Base-by-base conservation (phyloP, 2,329 filamentous ascomycete genomes). In the Domatiomyces globalis region DNA sequence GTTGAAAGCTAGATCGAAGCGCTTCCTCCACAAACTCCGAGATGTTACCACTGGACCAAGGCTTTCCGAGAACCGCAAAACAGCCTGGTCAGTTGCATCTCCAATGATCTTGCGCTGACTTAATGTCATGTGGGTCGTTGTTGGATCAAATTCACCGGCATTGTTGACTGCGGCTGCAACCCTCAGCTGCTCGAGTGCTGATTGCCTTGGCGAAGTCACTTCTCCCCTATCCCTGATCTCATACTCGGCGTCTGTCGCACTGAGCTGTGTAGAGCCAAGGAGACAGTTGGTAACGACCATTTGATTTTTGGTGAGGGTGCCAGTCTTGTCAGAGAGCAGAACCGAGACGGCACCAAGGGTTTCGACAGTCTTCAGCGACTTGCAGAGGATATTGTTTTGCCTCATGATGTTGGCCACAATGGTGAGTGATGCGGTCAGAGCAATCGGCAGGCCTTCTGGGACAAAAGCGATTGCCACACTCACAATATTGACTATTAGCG, bases 301-400 rank as follows among this genome's bases (percentile, higher is more conserved):
- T 56, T 80, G 78, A 53, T 85, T 85, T 77, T 58, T 63, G 65
- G 76, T 71, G 70, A 69, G 52, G 0, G 62, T 65, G 7, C 84
- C 84, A 0, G 84, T 87, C 69, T 87, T 87, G 63, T 87, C 84
- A 0, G 82, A 85, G 63, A 84, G 86, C 43, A 88, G 81, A 6
- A 85, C 77, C 0, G 81, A 84, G 1, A 87, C 83, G 0, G 80
- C 75, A 0, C 84, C 84, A 0, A 87, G 73, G 0, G 84, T 87
- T 66, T 87, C 84, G 0, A 87, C 83, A 0, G 84, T 87, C 67
- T 85, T 85, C 46, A 89, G 72, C 0, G 81, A 85, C 67, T 88
- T 88, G 78, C 84, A 87, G 7, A 88, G 74, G 44, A 88, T 80
- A 62, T 84, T 83, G 65, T 87, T 82, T 67, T 83, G 81, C 56